phyloP scores from a whole-genome alignment of 2,329 filamentous ascomycete genomes.

The Coleophoma crateriformis region DNA sequence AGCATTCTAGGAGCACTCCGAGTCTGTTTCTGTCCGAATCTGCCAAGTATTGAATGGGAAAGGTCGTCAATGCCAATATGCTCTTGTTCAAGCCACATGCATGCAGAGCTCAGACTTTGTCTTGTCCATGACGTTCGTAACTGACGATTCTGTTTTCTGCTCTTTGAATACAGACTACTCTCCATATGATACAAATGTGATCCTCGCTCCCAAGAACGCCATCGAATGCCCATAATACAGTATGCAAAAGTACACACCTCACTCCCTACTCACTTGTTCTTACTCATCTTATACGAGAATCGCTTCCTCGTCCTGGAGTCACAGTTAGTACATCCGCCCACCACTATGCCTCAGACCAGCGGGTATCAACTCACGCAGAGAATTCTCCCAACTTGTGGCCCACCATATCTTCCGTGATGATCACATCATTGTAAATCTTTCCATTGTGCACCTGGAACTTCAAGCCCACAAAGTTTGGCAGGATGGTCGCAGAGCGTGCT shows the following conservation, averaged over 20 bases:
- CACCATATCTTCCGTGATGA: slow-evolving; percentile 73
- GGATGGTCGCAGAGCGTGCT: slow-evolving; percentile 65
- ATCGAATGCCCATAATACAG: background rate
- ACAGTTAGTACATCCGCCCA: slow-evolving; percentile 4
- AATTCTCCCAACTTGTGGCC: slow-evolving; percentile 73
- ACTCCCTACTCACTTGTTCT: slow-evolving; percentile 45
- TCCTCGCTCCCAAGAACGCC: slow-evolving; percentile 10
- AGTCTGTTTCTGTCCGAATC: too few species aligned
- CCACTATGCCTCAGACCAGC: background rate
- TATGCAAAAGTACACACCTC: background rate
- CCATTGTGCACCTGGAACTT: slow-evolving; percentile 70
- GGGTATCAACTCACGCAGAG: slow-evolving; percentile 46
- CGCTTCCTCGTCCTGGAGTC: slow-evolving; percentile 57
- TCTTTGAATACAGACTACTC: too few species aligned
- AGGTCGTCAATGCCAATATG: too few species aligned
- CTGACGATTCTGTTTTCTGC: too few species aligned
- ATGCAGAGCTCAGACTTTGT: too few species aligned
- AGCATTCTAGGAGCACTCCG: too few species aligned
- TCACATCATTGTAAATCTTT: slow-evolving; percentile 63
- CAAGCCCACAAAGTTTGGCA: slow-evolving; percentile 67
- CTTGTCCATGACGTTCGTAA: too few species aligned
- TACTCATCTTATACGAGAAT: slow-evolving; percentile 64
- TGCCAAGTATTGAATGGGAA: too few species aligned
- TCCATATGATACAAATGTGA: slow-evolving; percentile 1
- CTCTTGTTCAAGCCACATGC: too few species aligned